Evolutionary conservation across 2,329 filamentous ascomycete genomes (phyloP), one percentile per base, ranked within the genome.

Genomic region (Dendrostoma leiphaemia): DNA sequence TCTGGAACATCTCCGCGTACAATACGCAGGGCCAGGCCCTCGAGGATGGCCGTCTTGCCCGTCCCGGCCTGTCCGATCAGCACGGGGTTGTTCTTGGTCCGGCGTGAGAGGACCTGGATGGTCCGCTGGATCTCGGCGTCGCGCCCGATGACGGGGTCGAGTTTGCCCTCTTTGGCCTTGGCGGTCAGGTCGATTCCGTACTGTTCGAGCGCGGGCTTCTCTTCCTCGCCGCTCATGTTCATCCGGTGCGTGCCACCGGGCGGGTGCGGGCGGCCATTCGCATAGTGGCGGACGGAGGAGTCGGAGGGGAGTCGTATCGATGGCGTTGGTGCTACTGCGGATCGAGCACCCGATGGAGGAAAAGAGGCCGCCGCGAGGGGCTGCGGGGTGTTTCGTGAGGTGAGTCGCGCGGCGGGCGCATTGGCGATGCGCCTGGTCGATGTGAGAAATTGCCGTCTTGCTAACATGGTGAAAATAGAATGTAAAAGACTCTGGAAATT

Each of bases 81-180:
- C 1, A 97, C 92, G 0, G 93, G 93, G 61, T 96, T 96, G 65
- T 97, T 97, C 72, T 97, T 97, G 7, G 94, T 97, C 57, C 94
- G 81, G 59, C 94, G 80, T 15, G 92, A 97, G 1, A 99, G 74
- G 10, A 99, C 89, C 66, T 97, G 94, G 56, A 97, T 97, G 0
- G 92, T 96, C 47, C 94, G 81, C 66, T 96, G 90, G 49, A 97
- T 96, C 69, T 97, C 94, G 5, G 83, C 78, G 64, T 97, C 92
- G 69, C 94, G 82, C 19, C 94, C 94, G 65, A 99, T 97, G 13
- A 97, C 93, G 0, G 94, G 94, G 66, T 99, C 94, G 3, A 99
- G 80, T 67, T 96, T 97, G 37, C 94, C 94, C 46, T 89, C 88
- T 68, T 82, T 89, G 19, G 94, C 94, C 64, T 83, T 84, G 12